A percentile compares a stretch with the other conserved stretches of the same genome.
These are phyloP conservation scores for Rubia tinctorum DNA, from an alignment of 305 asterid genomes.

Conservation along the genomic window DNA sequence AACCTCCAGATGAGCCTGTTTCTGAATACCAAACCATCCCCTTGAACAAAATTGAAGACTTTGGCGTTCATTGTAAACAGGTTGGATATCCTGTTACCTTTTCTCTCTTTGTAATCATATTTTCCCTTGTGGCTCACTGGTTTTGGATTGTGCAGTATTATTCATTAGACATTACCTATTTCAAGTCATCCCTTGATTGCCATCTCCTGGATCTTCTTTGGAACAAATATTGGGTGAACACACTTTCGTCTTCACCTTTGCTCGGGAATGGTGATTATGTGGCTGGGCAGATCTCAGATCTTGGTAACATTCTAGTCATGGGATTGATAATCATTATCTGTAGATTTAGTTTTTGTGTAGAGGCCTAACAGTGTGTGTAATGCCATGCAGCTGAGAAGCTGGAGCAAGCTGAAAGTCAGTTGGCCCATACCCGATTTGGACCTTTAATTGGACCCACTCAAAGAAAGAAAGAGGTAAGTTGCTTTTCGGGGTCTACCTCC, in stretches of 20 bases:
- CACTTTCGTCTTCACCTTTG: slow-evolving; percentile 95
- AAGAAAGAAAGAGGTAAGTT: slow-evolving; percentile 84
- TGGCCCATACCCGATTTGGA: slow-evolving; percentile 84
- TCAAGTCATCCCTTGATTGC: slow-evolving; percentile 88
- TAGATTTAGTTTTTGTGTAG: neutral
- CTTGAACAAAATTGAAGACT: slow-evolving; percentile 93
- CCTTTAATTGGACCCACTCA: slow-evolving; percentile 65
- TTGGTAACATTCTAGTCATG: slow-evolving; percentile 45
- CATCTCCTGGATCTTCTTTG: slow-evolving; percentile 92
- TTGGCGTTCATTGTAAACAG: slow-evolving; percentile 99
- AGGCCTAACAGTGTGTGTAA: slow-evolving; percentile 17
- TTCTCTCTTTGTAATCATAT: neutral
- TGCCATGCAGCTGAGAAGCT: slow-evolving; percentile 80
- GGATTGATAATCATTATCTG: neutral
- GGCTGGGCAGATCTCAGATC: slow-evolving; percentile 96
- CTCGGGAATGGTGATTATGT: slow-evolving; percentile 97
- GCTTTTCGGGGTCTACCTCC: neutral
- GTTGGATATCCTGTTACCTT: slow-evolving; percentile 20
- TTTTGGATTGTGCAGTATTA: slow-evolving; percentile 58
- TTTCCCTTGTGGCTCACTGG: slow-evolving; percentile 6
- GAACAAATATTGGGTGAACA: slow-evolving; percentile 99
- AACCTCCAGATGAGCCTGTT: slow-evolving; percentile 91
- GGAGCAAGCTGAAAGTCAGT: slow-evolving; percentile 95
- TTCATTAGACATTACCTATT: slow-evolving; percentile 88
- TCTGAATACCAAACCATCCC: slow-evolving; percentile 98